A percentile compares a stretch with the other conserved stretches of the same genome.
These are phyloP conservation scores for Crithidia mellificae DNA, from an alignment of 208 protist genomes.

Conservation along the genomic window DNA sequence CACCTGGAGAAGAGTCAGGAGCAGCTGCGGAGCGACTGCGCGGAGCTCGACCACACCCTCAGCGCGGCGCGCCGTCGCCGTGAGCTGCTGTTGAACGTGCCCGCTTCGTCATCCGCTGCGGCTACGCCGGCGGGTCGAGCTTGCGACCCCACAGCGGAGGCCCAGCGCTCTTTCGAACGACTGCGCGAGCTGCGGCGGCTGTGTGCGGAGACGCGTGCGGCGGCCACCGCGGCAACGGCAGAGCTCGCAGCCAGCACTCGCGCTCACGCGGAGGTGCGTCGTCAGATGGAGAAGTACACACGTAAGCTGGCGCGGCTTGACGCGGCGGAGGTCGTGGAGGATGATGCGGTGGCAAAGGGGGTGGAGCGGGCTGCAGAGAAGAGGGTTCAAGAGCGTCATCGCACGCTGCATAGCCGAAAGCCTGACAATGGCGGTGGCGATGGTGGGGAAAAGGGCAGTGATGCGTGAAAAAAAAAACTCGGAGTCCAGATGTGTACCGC, in stretches of 20 bases:
- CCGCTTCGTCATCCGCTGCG: constrained; percentile 6
- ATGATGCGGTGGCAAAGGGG: neutral
- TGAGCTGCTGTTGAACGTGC: constrained; percentile 38
- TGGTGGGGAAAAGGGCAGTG: too few species aligned
- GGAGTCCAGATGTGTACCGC: too few species aligned
- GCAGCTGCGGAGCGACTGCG: constrained; percentile 66
- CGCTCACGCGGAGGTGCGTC: constrained; percentile 41
- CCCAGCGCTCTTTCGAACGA: constrained; percentile 27
- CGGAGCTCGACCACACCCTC: constrained; percentile 43
- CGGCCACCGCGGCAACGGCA: constrained; percentile 41
- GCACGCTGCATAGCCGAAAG: too few species aligned
- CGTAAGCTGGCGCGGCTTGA: constrained; percentile 46
- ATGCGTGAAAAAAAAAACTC: too few species aligned
- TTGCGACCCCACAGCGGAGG: constrained; percentile 1
- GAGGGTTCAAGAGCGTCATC: neutral
- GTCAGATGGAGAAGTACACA: constrained; percentile 61
- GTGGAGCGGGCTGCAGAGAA: neutral
- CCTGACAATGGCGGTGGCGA: too few species aligned
- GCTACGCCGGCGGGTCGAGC: neutral
- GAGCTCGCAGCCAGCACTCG: constrained; percentile 54
- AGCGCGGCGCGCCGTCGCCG: constrained; percentile 39
- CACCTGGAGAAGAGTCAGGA: constrained; percentile 44
- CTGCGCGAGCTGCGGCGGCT: constrained; percentile 51
- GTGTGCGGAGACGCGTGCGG: constrained; percentile 44
- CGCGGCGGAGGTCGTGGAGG: neutral